Evolutionary conservation across 2,329 filamentous ascomycete species (phyloP).

Genomic region (Rasamsonia emersonii): DNA sequence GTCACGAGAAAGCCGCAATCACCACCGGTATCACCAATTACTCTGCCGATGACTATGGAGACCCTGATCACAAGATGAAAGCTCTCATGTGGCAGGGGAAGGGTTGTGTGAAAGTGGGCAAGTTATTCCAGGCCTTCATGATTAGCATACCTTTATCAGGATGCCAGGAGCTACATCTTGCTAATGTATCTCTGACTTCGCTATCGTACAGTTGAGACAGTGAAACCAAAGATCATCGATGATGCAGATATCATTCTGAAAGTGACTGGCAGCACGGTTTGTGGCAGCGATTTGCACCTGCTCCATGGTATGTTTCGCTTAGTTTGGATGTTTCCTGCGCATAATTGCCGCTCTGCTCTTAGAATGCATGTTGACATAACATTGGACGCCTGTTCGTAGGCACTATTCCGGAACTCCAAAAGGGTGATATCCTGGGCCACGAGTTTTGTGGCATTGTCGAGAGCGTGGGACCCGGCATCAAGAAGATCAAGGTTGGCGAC

Average conservation of each 20-base stretch:
- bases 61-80: slow-evolving; percentile 57
- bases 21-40: slow-evolving; percentile 63
- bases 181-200: not conserved
- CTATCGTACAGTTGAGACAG: slow-evolving; percentile 45
- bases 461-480: slow-evolving; percentile 47
- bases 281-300: slow-evolving; percentile 52
- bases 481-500: slow-evolving; percentile 49
- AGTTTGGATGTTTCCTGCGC: not conserved
- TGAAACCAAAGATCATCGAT: slow-evolving; percentile 65
- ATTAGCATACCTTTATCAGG: no score
- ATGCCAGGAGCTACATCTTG: not conserved
- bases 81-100: slow-evolving; percentile 77
- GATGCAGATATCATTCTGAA: slow-evolving; percentile 70
- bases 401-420: slow-evolving; percentile 49
- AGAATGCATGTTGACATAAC: slow-evolving; percentile 1
- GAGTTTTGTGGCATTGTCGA: slow-evolving; percentile 47
- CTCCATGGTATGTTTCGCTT: slow-evolving; percentile 25
- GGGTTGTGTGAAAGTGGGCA: slow-evolving; percentile 62
- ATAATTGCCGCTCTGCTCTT: not conserved
- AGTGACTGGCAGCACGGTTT: slow-evolving; percentile 59
- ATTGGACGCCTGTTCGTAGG: slow-evolving; percentile 15
- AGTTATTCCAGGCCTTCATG: slow-evolving; percentile 12
- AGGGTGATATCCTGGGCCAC: slow-evolving; percentile 59
- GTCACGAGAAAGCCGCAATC: slow-evolving; percentile 59
- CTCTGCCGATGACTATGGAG: slow-evolving; percentile 45